A percentile compares a stretch with the other conserved stretches of the same genome.
These are phyloP conservation scores for Pelargonium nanum DNA, from an alignment of 345 rosid genomes.

Conservation along the genomic window DNA sequence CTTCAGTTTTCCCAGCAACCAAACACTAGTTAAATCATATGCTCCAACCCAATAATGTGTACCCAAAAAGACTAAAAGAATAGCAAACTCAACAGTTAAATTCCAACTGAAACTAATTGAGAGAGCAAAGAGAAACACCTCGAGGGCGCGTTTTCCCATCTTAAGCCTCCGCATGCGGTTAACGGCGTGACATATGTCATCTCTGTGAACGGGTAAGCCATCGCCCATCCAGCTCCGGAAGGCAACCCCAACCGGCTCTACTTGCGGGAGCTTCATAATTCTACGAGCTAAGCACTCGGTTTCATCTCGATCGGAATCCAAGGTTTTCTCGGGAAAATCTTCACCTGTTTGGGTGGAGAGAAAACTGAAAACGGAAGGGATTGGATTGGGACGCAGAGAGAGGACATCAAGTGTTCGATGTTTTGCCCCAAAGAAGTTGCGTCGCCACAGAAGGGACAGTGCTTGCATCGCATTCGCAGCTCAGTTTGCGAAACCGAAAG, in stretches of 20 bases:
- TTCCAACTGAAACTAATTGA: neutral
- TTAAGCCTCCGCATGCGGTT: slow-evolving; percentile 70
- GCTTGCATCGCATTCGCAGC: slow-evolving; percentile 20
- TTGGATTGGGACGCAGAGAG: slow-evolving; percentile 6
- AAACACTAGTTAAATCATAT: neutral
- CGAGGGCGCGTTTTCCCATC: slow-evolving; percentile 62
- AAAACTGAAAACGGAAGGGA: slow-evolving; percentile 14
- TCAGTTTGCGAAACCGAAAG: neutral
- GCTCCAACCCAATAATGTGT: neutral
- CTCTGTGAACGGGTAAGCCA: slow-evolving; percentile 67
- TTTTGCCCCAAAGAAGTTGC: slow-evolving; percentile 34
- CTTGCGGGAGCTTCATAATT: slow-evolving; percentile 57
- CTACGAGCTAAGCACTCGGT: slow-evolving; percentile 54
- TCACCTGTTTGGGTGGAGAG: slow-evolving; percentile 21
- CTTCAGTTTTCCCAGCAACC: neutral
- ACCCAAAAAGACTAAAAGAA: neutral
- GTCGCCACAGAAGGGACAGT: slow-evolving; percentile 16
- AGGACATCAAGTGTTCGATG: slow-evolving; percentile 34
- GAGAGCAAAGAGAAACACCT: slow-evolving; percentile 26
- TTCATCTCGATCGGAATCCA: slow-evolving; percentile 17
- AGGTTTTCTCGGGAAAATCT: slow-evolving; percentile 6
- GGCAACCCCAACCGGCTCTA: slow-evolving; percentile 58
- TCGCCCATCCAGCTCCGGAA: slow-evolving; percentile 85
- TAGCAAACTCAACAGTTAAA: slow-evolving; percentile 1
- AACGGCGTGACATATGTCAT: slow-evolving; percentile 66